Evolutionary conservation across 2,329 filamentous ascomycete species (phyloP), one percentile per base, ranked within the genome.

Genomic region (Clonostachys solani): DNA sequence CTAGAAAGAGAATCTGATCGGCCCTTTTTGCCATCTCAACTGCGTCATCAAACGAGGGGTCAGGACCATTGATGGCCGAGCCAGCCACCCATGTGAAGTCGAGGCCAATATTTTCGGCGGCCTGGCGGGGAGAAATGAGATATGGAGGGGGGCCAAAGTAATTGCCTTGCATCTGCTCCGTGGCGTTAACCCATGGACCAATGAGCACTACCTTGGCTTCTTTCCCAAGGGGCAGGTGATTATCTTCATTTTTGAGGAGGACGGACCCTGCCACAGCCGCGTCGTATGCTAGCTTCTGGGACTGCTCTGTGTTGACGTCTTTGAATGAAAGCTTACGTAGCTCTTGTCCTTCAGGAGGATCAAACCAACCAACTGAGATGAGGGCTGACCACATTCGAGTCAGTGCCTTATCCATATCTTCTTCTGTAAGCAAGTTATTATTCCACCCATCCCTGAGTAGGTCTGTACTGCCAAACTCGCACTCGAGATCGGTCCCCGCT

Each of bases 361-460:
- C 78, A 50, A 84, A 84, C 57, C 80, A 83, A 4, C 81, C 81
- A 0, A 75, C 66, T 4, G 71, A 69, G 13, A 83, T 69, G 6
- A 85, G 70, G 0, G 73, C 74, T 8, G 72, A 67, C 52, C 81
- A 84, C 15, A 75, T 68, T 6, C 81, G 72, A 7, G 66, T 42
- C 5, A 52, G 41, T 10, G 50, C 45, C 5, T 43, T 29, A 33
- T 52, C 45, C 23, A 55, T 44, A 3, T 49, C 42, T 7, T 58
- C 33, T 53, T 61, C 52, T 56, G 63, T 54, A n/a, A 60, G 43
- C 50, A 68, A 54, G 48, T 63, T 50, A 40, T 65, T 41, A 45
- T 62, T 50, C 57, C 60, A 67, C 4, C 60, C 59, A 63, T 50
- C 23, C 23, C 23, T 29, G 2, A 29, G 23, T 9, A 29, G 2